phyloP scores from a whole-genome alignment of 306 rosid genomes.

The Quercus ilex region DNA sequence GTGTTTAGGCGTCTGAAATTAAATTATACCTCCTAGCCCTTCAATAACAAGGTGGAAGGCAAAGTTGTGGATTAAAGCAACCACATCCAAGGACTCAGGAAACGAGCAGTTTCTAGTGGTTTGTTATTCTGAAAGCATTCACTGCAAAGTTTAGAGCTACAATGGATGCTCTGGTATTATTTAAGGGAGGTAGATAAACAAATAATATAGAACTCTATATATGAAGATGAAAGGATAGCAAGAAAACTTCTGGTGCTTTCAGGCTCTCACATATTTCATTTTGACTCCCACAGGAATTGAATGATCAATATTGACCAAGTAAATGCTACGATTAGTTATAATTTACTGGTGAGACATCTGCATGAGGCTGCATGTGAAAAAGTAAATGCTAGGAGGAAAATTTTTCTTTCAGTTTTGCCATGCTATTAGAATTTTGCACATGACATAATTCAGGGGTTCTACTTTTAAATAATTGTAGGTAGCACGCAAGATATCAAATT shows the following conservation, averaged over 20 bases:
- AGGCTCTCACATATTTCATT: background rate
- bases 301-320: background rate
- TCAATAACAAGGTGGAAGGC: no score
- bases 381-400: background rate
- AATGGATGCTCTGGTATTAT: background rate
- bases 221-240: background rate
- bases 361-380: background rate
- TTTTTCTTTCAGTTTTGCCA: background rate
- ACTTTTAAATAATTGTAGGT: slow-evolving; percentile 1
- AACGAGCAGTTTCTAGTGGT: no score
- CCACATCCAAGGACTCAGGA: no score
- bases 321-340: background rate
- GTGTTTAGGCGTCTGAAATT: no score
- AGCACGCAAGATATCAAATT: slow-evolving; percentile 17
- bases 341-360: background rate
- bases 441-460: slow-evolving; percentile 6
- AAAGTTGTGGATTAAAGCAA: no score
- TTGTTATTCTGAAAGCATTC: no score
- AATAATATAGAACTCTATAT: background rate
- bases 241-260: background rate
- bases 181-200: background rate
- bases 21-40: no score
- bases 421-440: slow-evolving; percentile 11
- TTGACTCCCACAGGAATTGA: background rate
- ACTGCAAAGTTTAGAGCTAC: background rate